Evolutionary conservation across 805 yeast species (phyloP), one percentile per base, ranked within the genome.

Genomic region (Komagataella mondaviorum): DNA sequence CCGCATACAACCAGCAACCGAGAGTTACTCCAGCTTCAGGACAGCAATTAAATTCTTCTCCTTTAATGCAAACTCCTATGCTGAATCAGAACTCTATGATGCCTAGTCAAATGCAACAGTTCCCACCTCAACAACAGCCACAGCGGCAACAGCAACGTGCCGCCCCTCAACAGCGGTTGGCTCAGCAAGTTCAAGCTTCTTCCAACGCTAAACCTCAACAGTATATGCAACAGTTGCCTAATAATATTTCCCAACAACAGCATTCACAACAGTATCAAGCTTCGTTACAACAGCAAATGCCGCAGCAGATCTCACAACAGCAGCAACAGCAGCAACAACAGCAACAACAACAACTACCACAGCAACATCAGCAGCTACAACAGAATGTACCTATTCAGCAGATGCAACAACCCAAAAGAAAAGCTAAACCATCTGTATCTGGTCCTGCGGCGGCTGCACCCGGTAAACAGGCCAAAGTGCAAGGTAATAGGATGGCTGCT

Each of bases 331-430:
- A 30, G 22, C 16, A 39, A n/a, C 45, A 48, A 48, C 30, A 23
- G 10, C n/a, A 18, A 7, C 43, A 45, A 23, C 55, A 57, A 39
- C 55, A 56, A 48, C 55, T 61, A 58, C 63, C 64, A 49, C 63
- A 69, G 2, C 68, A 63, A 47, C 64, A 58, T 47, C 60, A 56
- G 46, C 62, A 58, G 22, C 59, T 54, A 46, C 56, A 58, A 52
- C 59, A 57, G 10, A 57, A 56, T 48, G 56, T 55, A 48, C 66
- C 61, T 45, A 62, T 57, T 23, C 63, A 53, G 43, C 61, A 54
- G 24, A 62, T 54, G 47, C 60, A 54, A 39, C 59, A 50, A 48
- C 60, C 51, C n/a, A 23, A 30, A 36, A 20, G 17, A 14, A 47
- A 47, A 30, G 39, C 14, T 14, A 30, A 30, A 10, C 8, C 39